phyloP scores from a whole-genome alignment of 805 yeast species.

The Candida caryicola region DNA sequence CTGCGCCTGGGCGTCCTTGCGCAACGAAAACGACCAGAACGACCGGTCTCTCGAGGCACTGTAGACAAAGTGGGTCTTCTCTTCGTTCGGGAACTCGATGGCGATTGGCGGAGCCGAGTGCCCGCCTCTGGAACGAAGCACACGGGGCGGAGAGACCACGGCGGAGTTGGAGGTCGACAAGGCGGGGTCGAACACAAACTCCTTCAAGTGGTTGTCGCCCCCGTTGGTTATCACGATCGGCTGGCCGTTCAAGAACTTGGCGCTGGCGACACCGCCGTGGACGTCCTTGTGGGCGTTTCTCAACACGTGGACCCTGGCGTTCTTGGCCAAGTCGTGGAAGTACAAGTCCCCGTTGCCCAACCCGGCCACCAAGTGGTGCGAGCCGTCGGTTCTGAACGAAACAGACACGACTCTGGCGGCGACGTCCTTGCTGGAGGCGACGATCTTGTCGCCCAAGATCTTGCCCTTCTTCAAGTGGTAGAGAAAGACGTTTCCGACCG shows the following conservation, averaged over 20 bases:
- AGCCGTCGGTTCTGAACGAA: conserved; percentile 90
- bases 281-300: conserved; percentile 69
- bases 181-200: conserved; percentile 91
- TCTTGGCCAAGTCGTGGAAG: conserved; percentile 76
- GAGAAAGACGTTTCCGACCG: conserved; percentile 61
- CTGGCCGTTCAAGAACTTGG: conserved; percentile 81
- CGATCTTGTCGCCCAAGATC: conserved; percentile 46
- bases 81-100: conserved; percentile 72
- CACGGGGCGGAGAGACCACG: conserved; percentile 85
- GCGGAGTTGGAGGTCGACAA: conserved; percentile 60
- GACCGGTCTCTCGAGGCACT: conserved; percentile 86
- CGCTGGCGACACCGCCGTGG: conserved; percentile 75
- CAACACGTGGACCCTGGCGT: conserved; percentile 71
- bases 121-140: conserved; percentile 94
- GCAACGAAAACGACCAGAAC: conserved; percentile 86
- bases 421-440: conserved; percentile 40
- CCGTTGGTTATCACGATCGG: conserved; percentile 88
- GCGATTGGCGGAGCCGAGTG: conserved; percentile 86
- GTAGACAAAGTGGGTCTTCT: conserved; percentile 72
- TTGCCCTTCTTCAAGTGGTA: conserved; percentile 68
- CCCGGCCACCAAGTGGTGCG: conserved; percentile 78
- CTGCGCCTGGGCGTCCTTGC: conserved; percentile 96
- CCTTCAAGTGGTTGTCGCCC: conserved; percentile 85
- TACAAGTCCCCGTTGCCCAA: conserved; percentile 76
- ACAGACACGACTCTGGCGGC: conserved; percentile 51